These are phyloP conservation scores for Amaranthus palmeri DNA, from an alignment of 148 eudicot genomes.

Conservation along the genomic window DNA sequence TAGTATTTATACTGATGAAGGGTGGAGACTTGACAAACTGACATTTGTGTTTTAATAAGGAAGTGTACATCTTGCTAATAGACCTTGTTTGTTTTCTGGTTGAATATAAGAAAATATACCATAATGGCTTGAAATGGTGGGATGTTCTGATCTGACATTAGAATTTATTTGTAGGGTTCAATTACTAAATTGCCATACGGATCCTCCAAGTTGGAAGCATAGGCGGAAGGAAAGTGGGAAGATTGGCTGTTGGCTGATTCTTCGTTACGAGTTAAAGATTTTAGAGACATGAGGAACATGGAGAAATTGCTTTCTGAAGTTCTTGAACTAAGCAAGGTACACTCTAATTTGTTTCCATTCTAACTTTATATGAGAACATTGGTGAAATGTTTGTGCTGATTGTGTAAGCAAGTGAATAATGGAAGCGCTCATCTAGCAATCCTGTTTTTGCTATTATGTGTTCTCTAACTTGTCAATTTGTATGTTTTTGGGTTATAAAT, in stretches of 20 bases:
- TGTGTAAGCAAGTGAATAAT: neutral
- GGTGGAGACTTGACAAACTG: too few relatives aligned
- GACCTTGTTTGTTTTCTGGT: neutral
- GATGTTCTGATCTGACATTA: neutral
- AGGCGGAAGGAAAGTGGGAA: constrained; percentile 48
- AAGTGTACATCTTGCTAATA: neutral
- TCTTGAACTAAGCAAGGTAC: constrained; percentile 66
- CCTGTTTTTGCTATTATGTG: too few relatives aligned
- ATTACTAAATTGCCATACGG: constrained; percentile 73
- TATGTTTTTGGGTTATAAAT: too few relatives aligned
- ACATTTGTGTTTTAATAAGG: too few relatives aligned
- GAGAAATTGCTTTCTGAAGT: constrained; percentile 40
- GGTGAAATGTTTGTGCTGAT: neutral
- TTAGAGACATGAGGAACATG: constrained; percentile 53
- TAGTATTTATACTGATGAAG: too few relatives aligned
- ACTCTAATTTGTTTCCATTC: neutral
- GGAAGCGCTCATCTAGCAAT: too few relatives aligned
- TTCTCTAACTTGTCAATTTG: too few relatives aligned
- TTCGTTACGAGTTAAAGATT: constrained; percentile 31
- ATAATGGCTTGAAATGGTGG: neutral
- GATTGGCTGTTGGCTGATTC: constrained; percentile 31
- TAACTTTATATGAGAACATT: neutral
- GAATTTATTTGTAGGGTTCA: constrained; percentile 40
- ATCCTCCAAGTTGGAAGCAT: constrained; percentile 85
- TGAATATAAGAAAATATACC: neutral